Conservation (phyloP, 768 basidiomycete genomes). For the Mycena maculata region DNA sequence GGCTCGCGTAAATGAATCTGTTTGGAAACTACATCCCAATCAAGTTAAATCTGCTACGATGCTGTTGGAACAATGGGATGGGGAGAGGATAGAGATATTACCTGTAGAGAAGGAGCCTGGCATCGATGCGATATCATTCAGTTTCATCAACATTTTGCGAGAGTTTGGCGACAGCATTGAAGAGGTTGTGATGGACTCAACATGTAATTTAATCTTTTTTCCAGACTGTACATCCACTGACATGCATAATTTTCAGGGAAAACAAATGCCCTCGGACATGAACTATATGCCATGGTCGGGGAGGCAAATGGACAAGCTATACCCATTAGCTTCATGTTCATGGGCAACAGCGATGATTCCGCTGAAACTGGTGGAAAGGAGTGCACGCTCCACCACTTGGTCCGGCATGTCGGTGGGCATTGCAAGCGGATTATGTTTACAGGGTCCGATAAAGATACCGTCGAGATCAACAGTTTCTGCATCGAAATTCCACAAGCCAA, state of each 20-base stretch:
- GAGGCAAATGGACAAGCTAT: constrained; percentile 8
- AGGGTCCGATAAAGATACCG: constrained; percentile 41
- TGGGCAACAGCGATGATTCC: neutral
- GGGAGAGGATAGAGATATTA: too few relatives aligned
- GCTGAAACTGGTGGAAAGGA: neutral
- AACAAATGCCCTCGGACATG: neutral
- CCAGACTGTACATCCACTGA: neutral
- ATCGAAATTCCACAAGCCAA: constrained; percentile 37
- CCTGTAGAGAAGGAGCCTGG: too few relatives aligned
- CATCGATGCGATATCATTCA: too few relatives aligned
- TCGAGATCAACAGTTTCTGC: constrained; percentile 43
- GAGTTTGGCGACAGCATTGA: too few relatives aligned
- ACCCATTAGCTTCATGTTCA: neutral
- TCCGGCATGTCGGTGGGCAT: neutral
- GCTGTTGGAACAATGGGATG: too few relatives aligned
- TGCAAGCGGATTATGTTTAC: neutral
- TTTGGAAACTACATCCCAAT: too few relatives aligned
- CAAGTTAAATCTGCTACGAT: too few relatives aligned
- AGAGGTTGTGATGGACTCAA: neutral
- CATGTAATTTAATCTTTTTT: neutral
- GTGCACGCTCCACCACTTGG: neutral
- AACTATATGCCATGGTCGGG: neutral
- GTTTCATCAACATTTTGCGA: too few relatives aligned
- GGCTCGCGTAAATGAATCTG: too few relatives aligned
- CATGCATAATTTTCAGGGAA: neutral